phyloP scores from a whole-genome alignment of 371 early-diverging fungal genomes.

The Mortierella sp. region DNA sequence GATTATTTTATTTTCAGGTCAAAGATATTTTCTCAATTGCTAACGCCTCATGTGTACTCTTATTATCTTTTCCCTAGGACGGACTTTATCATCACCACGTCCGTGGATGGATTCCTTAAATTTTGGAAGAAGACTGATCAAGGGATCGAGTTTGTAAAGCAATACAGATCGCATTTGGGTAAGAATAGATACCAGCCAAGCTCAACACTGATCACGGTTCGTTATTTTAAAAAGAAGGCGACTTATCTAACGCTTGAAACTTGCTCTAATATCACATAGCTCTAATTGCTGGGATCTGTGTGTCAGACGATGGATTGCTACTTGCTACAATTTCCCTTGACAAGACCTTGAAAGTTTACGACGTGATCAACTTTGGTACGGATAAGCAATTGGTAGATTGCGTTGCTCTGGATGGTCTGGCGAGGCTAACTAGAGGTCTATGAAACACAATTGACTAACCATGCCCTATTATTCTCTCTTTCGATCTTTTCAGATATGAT shows the following conservation, averaged over 20 bases:
- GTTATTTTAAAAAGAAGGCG: background rate
- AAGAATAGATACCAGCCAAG: background rate
- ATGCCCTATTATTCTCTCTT: background rate
- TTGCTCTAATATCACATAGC: slow-evolving; percentile 24
- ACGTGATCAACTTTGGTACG: slow-evolving; percentile 93
- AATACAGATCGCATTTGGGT: slow-evolving; percentile 91
- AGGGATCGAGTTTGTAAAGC: slow-evolving; percentile 98
- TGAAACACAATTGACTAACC: background rate
- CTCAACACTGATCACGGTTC: too few relatives aligned
- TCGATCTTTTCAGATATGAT: slow-evolving; percentile 85
- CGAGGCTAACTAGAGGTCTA: slow-evolving; percentile 72
- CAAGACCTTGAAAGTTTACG: slow-evolving; percentile 92
- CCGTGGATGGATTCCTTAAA: slow-evolving; percentile 96
- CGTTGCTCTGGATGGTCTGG: background rate
- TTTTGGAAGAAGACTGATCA: slow-evolving; percentile 97
- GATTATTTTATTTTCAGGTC: background rate
- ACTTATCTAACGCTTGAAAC: too few relatives aligned
- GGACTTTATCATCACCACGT: slow-evolving; percentile 94
- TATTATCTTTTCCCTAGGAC: slow-evolving; percentile 60
- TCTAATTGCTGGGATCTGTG: slow-evolving; percentile 68
- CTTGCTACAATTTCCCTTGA: slow-evolving; percentile 90
- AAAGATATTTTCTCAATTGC: background rate
- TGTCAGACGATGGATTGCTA: slow-evolving; percentile 83
- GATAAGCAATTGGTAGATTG: background rate
- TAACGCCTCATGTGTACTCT: background rate